Conservation (phyloP, 1,284 basidiomycete genomes). For the Ceratobasidium sp. region DNA sequence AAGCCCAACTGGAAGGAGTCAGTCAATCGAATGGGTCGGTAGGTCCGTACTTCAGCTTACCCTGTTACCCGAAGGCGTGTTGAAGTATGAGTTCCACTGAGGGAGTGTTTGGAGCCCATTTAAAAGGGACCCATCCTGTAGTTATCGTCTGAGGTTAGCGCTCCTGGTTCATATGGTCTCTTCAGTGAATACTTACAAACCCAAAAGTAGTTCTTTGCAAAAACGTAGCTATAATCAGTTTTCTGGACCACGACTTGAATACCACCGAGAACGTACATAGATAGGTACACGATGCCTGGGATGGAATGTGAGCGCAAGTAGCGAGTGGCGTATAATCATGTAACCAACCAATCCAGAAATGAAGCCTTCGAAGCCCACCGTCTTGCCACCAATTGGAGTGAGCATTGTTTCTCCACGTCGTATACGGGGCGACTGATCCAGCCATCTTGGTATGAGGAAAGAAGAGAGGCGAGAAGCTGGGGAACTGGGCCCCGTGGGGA, state of each 20-base stretch:
- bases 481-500: neutral
- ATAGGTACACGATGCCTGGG: neutral
- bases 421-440: neutral
- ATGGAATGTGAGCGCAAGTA: neutral
- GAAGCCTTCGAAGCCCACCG: neutral
- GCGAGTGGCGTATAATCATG: neutral
- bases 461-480: neutral
- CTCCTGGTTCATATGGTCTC: neutral
- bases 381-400: neutral
- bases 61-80: neutral
- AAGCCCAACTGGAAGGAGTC: neutral
- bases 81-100: neutral
- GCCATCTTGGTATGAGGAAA: too few species aligned
- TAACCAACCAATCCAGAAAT: neutral
- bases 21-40: neutral
- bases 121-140: neutral
- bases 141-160: neutral
- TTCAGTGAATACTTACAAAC: neutral
- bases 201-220: neutral
- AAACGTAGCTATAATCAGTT: neutral
- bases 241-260: neutral
- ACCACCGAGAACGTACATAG: neutral
- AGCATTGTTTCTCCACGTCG: neutral
- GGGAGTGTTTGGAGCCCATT: neutral
- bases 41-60: neutral